Evolutionary conservation across 163 green algal species (phyloP), one percentile per base, ranked within the genome.

Genomic region (Volvox carteri): DNA sequence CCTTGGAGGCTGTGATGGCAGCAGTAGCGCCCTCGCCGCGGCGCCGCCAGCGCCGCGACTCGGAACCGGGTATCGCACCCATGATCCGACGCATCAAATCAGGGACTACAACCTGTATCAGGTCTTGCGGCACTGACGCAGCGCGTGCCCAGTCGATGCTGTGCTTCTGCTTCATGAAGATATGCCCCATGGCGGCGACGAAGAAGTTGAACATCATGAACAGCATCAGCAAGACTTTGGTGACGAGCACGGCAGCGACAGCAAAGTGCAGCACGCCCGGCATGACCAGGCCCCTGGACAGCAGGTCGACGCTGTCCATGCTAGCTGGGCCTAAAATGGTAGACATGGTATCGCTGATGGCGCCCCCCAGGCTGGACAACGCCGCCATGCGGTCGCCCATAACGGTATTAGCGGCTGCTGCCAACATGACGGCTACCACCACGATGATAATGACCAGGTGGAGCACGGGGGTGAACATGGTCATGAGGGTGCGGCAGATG

Each of bases 401-500:
- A 19, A 88, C 83, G 44, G 56, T 67, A 50, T 74, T 60, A 25
- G 35, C 25, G 67, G 83, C 83, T 39, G 83, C 48, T 23, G 72
- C 50, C 42, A 84, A 30, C 84, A 89, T 89, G 72, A 84, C 72
- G 11, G 73, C 41, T 2, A 84, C 72, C n/a, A 89, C 2, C 16
- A 41, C 18, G 28, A 89, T 41, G n/a, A 89, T 37, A 5, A 84
- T 9, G n/a, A 84, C 39, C 39, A 89, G 84, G 84, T 89, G 84
- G 25, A 21, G 8, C 30, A 89, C 50, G 84, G 84, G 72, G n/a
- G 1, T 33, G 48, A 52, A 44, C 72, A 84, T 79, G 84, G 48
- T 48, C 52, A 72, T 60, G 1, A 89, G 84, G 33, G 84, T 78
- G 72, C 84, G 84, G 84, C 84, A 89, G 86, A 94, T 92, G 76